Evolutionary conservation across 169 alveolate species (phyloP), one percentile per base, ranked within the genome.

Genomic region (Condylostoma magnum): DNA sequence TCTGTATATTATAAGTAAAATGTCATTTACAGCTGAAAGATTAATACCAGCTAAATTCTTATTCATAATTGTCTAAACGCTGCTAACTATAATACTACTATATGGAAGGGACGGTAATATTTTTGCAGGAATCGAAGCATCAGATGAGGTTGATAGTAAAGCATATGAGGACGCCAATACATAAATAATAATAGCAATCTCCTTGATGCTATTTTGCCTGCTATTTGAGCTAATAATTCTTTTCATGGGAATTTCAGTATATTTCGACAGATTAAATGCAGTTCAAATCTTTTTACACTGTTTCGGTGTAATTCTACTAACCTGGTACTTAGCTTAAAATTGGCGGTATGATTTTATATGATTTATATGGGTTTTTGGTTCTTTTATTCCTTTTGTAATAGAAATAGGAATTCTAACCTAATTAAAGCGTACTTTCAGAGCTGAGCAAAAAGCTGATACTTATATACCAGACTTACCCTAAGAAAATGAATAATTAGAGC

Each of bases 331-430:
- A n/a, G 27, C 50, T 10, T 47, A 38, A n/a, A 20, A 28, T 15
- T 67, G 76, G 67, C n/a, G 20, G n/a, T 30, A 38, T 48, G 38
- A 50, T n/a, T 15, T 50, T 25, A 28, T 67, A 20, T 67, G 65
- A 47, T 38, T 31, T 30, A 67, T 67, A n/a, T 67, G 76, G 76
- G 47, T 30, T 1, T 67, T 67, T 20, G 33, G 30, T 12, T 47
- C 66, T 27, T 33, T 67, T 20, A 31, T 67, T 12, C 76, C 76
- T 4, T 67, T 67, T 33, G 4, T 67, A 15, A n/a, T 67, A 3
- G 76, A 67, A 50, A 4, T 67, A 0, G 25, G 30, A 3, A 50
- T 67, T 2, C 25, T 67, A 8, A 31, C 28, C 36, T n/a, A n/a
- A n/a, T n/a, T n/a, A n/a, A n/a, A n/a, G n/a, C n/a, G n/a, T n/a